Percentiles rank a stretch among this genome's conserved stretches.
phyloP scores from a whole-genome alignment of 1,284 basidiomycete species.

The Quambalaria eucalypti region DNA sequence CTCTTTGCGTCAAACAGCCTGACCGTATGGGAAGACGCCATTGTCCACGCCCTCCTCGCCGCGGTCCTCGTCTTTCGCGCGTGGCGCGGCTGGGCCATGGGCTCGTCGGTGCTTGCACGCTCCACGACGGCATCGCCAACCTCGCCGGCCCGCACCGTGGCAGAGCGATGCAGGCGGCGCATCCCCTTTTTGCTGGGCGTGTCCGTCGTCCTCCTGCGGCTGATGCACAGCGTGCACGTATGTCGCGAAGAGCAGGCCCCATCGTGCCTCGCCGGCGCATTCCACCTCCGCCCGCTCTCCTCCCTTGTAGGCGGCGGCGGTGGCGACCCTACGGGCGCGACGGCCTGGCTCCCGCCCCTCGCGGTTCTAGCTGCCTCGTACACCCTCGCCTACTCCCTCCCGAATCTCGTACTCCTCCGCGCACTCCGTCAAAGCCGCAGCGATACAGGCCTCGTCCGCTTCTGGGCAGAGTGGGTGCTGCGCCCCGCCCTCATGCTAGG shows the following conservation, averaged over 20 bases:
- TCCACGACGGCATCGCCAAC: neutral
- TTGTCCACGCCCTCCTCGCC: slow-evolving; percentile 54
- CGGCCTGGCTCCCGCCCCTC: neutral
- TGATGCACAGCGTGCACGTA: slow-evolving; percentile 68
- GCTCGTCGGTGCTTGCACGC: neutral
- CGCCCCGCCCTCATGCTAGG: slow-evolving; percentile 31
- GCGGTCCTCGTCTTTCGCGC: slow-evolving; percentile 13
- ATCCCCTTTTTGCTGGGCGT: slow-evolving; percentile 63
- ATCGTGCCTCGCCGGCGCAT: slow-evolving; percentile 57
- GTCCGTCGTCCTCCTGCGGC: slow-evolving; percentile 62
- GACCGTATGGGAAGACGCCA: slow-evolving; percentile 86
- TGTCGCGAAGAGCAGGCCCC: slow-evolving; percentile 92
- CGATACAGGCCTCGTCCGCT: slow-evolving; percentile 20
- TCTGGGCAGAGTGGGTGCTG: slow-evolving; percentile 28
- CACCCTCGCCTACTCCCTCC: slow-evolving; percentile 11
- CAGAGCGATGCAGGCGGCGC: slow-evolving; percentile 61
- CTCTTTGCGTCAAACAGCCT: slow-evolving; percentile 63
- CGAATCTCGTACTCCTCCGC: slow-evolving; percentile 15
- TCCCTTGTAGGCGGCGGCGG: too few species aligned
- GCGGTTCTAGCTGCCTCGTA: slow-evolving; percentile 18
- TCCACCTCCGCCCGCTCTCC: neutral
- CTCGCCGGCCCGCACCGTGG: neutral
- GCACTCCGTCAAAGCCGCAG: slow-evolving; percentile 14
- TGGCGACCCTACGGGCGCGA: too few species aligned
- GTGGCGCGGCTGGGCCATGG: slow-evolving; percentile 9